These are phyloP conservation scores for Penicillium italicum DNA, from an alignment of 2,329 filamentous ascomycete species.

Conservation along the genomic window DNA sequence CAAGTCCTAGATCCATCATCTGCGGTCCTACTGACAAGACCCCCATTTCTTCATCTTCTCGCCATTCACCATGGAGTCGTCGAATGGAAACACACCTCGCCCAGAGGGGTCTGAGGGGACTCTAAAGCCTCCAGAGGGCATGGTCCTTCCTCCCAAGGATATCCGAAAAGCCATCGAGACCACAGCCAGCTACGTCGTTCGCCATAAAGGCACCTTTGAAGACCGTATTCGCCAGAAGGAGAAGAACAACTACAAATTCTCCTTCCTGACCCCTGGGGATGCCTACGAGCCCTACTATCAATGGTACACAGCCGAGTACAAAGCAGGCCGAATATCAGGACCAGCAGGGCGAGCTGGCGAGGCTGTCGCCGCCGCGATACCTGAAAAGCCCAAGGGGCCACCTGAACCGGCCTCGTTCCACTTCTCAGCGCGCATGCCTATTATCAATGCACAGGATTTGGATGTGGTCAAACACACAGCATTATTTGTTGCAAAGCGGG, in stretches of 20 bases:
- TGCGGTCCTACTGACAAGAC: slow-evolving; percentile 5
- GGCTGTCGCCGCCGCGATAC: slow-evolving; percentile 49
- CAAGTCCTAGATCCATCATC: not conserved
- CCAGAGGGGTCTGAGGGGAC: slow-evolving; percentile 61
- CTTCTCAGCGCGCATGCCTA: slow-evolving; percentile 95
- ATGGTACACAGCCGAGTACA: slow-evolving; percentile 52
- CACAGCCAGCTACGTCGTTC: slow-evolving; percentile 84
- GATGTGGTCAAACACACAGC: slow-evolving; percentile 72
- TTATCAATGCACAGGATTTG: slow-evolving; percentile 91
- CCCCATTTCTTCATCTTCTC: slow-evolving; percentile 3
- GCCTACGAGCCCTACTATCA: slow-evolving; percentile 83
- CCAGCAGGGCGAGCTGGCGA: slow-evolving; percentile 67
- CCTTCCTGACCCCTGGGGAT: slow-evolving; percentile 75
- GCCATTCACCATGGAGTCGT: slow-evolving; percentile 34
- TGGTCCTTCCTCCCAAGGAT: slow-evolving; percentile 80
- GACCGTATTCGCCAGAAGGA: slow-evolving; percentile 84
- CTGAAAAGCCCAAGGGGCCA: slow-evolving; percentile 73
- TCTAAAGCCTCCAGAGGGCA: slow-evolving; percentile 73
- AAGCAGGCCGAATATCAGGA: slow-evolving; percentile 56
- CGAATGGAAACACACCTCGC: slow-evolving; percentile 40
- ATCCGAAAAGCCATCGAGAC: slow-evolving; percentile 86
- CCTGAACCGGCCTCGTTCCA: slow-evolving; percentile 81
- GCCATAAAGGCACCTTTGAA: slow-evolving; percentile 66
- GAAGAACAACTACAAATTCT: slow-evolving; percentile 80
- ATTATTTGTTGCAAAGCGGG: slow-evolving; percentile 87